These are phyloP conservation scores for Malus hybrid DNA, from an alignment of 331 rosid species.

Conservation along the genomic window DNA sequence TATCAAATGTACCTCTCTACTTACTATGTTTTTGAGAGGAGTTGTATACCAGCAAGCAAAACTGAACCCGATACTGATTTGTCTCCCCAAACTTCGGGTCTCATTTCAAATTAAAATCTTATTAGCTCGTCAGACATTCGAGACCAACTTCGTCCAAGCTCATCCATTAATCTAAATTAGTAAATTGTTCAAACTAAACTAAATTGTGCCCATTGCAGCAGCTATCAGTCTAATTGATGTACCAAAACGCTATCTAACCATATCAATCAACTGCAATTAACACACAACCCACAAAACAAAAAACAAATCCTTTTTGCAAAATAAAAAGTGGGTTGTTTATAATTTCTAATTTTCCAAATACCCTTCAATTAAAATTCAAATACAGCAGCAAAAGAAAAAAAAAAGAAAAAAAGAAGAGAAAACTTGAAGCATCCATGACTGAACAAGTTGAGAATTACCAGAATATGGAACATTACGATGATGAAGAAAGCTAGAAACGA, in stretches of 20 bases:
- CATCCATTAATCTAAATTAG: neutral
- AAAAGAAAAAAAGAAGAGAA: too few species aligned
- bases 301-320: neutral
- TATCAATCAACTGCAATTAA: neutral
- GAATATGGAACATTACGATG: constrained; percentile 47
- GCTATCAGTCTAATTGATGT: neutral
- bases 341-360: neutral
- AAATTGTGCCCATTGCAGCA: neutral
- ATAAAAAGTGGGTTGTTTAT: neutral
- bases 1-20: neutral
- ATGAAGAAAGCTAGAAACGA: constrained; percentile 40
- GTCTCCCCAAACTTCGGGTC: neutral
- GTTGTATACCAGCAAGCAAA: neutral
- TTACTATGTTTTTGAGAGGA: neutral
- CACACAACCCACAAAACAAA: neutral
- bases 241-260: neutral
- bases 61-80: neutral
- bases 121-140: neutral
- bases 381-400: neutral
- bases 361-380: neutral
- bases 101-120: neutral
- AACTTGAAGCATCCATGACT: neutral
- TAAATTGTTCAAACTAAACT: neutral
- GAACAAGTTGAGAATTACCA: constrained; percentile 26
- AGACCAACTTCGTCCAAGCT: neutral